Conservation (phyloP, 148 eudicot genomes). For the Camellia japonica region DNA sequence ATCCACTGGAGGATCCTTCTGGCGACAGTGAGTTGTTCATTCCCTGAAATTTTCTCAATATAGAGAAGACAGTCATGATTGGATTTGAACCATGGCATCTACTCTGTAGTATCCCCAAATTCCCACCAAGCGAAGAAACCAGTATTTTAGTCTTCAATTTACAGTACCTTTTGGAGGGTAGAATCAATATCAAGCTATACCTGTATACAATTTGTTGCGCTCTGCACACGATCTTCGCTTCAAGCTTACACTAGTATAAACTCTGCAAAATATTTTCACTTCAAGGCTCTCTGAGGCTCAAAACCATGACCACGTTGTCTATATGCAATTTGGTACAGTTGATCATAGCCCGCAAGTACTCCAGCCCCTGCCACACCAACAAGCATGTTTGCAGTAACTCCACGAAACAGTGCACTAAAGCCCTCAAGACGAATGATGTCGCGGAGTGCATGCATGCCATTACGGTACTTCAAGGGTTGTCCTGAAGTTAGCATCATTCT, state of each 20-base stretch:
- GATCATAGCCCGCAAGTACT: slow-evolving; percentile 90
- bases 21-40: too few relatives aligned
- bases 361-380: slow-evolving; percentile 96
- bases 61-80: not conserved
- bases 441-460: slow-evolving; percentile 56
- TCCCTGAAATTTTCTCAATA: too few relatives aligned
- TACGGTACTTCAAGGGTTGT: slow-evolving; percentile 63
- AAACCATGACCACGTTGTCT: slow-evolving; percentile 31
- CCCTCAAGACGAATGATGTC: slow-evolving; percentile 79
- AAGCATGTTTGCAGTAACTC: slow-evolving; percentile 85
- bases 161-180: not conserved
- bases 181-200: not conserved
- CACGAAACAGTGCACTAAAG: slow-evolving; percentile 63
- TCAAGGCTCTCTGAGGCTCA: slow-evolving; percentile 40
- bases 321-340: slow-evolving; percentile 55
- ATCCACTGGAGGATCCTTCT: too few relatives aligned
- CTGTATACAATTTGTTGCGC: not conserved
- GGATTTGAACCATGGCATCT: not conserved
- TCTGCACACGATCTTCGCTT: not conserved
- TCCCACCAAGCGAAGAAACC: not conserved
- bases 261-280: slow-evolving; percentile 14
- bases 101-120: not conserved
- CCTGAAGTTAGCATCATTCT: slow-evolving; percentile 98
- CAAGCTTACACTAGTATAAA: slow-evolving; percentile 21
- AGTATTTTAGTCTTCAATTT: not conserved